These are phyloP conservation scores for Rhododendron molle DNA, from an alignment of 148 eudicot genomes.

Conservation along the genomic window DNA sequence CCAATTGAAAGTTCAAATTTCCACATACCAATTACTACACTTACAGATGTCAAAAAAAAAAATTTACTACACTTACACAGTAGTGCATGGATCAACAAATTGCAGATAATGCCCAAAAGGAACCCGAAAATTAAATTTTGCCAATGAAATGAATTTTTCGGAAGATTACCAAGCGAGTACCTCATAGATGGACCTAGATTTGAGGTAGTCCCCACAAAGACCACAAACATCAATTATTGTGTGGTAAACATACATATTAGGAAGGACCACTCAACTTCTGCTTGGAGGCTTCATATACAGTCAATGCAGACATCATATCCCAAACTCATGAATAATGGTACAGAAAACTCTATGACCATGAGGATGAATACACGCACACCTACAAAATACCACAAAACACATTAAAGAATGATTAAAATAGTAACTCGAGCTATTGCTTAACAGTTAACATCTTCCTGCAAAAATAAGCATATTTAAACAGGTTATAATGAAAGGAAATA, in stretches of 20 bases:
- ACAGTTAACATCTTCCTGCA: neutral
- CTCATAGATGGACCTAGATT: slow-evolving; percentile 86
- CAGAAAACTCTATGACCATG: slow-evolving; percentile 54
- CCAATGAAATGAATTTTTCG: neutral
- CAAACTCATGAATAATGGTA: slow-evolving; percentile 71
- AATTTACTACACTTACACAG: neutral
- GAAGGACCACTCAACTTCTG: slow-evolving; percentile 45
- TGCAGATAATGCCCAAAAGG: neutral
- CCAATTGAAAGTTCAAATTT: neutral
- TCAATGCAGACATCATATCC: slow-evolving; percentile 72
- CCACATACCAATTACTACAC: neutral
- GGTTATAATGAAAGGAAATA: neutral
- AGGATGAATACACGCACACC: slow-evolving; percentile 71
- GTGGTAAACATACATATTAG: slow-evolving; percentile 86
- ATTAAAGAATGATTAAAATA: neutral
- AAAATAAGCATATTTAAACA: neutral
- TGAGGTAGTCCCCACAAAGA: slow-evolving; percentile 68
- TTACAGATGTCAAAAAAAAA: too few species aligned
- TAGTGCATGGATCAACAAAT: neutral
- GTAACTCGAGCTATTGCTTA: neutral
- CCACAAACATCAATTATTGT: slow-evolving; percentile 91
- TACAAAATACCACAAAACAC: slow-evolving; percentile 24
- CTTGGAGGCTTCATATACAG: slow-evolving; percentile 75
- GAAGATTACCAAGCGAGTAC: slow-evolving; percentile 34
- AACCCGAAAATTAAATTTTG: neutral